These are phyloP conservation scores for Solanum hybrid DNA, from an alignment of 305 asterid species.

Conservation along the genomic window DNA sequence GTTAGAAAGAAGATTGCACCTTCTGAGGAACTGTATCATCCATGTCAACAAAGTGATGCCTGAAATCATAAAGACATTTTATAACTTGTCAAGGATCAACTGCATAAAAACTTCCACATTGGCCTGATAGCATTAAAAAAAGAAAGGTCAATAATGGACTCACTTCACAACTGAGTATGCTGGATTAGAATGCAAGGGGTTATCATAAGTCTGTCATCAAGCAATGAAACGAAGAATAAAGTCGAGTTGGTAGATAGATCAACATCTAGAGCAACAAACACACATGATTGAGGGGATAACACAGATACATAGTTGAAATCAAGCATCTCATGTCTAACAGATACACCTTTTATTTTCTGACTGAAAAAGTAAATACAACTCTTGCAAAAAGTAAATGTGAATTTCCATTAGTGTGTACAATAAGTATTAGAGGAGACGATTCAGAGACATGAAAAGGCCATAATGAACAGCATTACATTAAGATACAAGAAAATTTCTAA, in stretches of 20 bases:
- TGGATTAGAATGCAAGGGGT: conserved; percentile 72
- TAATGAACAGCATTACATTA: conserved; percentile 5
- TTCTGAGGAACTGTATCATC: conserved; percentile 86
- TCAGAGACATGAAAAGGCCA: not conserved
- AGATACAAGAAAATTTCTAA: conserved; percentile 1
- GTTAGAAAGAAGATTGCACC: conserved; percentile 33
- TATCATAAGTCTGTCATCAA: conserved; percentile 60
- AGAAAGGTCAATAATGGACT: conserved; percentile 16
- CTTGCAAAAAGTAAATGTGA: not conserved
- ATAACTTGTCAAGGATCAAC: not conserved
- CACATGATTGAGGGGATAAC: not conserved
- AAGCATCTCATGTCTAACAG: not conserved
- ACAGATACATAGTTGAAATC: not conserved
- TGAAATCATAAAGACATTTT: conserved; percentile 26
- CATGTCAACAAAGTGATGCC: conserved; percentile 87
- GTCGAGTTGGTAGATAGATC: not conserved
- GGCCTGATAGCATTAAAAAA: conserved; percentile 5
- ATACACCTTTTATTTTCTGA: not conserved
- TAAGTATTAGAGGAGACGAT: not conserved
- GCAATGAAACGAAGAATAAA: not conserved
- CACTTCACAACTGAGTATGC: conserved; percentile 93
- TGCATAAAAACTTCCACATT: not conserved
- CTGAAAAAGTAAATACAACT: not conserved
- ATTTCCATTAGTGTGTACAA: not conserved
- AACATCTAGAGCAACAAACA: not conserved